A percentile compares a stretch with the other conserved stretches of the same genome.
Conservation (phyloP, 2,329 filamentous ascomycete species). For the Passalora sequoiae region DNA sequence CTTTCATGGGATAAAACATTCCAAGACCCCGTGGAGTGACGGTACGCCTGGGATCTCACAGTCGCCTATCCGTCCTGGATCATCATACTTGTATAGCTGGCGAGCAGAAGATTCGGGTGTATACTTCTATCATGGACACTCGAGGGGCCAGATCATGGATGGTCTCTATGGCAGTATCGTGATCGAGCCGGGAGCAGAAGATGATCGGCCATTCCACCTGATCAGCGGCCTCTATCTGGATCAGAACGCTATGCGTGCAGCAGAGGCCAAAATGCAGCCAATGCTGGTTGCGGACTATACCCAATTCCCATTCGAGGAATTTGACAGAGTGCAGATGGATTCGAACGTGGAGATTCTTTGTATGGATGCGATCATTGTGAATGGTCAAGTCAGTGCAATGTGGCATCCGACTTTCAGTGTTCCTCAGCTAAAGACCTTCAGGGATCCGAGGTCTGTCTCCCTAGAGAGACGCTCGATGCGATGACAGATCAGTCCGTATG, state of each 20-base stretch:
- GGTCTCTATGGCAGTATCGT: slow-evolving; percentile 55
- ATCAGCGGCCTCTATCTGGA: slow-evolving; percentile 43
- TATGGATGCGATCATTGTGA: slow-evolving; percentile 58
- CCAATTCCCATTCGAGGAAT: slow-evolving; percentile 49
- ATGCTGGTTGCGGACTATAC: slow-evolving; percentile 55
- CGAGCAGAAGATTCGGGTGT: slow-evolving; percentile 9
- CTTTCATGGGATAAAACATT: slow-evolving; percentile 21
- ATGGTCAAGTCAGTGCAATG: slow-evolving; percentile 48
- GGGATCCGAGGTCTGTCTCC: slow-evolving; percentile 50
- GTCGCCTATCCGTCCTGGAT: slow-evolving; percentile 13
- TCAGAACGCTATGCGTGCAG: slow-evolving; percentile 44
- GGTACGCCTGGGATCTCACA: slow-evolving; percentile 16
- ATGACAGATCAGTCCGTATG: slow-evolving; percentile 33
- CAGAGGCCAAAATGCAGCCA: slow-evolving; percentile 45
- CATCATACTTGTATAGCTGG: slow-evolving; percentile 13
- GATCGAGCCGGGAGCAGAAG: slow-evolving; percentile 39
- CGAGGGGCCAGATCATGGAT: slow-evolving; percentile 51
- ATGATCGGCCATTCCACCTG: slow-evolving; percentile 46
- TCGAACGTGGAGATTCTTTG: slow-evolving; percentile 51
- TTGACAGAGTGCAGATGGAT: slow-evolving; percentile 42
- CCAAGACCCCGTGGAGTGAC: slow-evolving; percentile 14
- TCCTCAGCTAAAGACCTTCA: too few species aligned
- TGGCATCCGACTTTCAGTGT: too few species aligned
- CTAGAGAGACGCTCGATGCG: slow-evolving; percentile 41
- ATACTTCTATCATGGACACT: slow-evolving; percentile 13